Evolutionary conservation across 768 basidiomycete species (phyloP), one percentile per base, ranked within the genome.

Genomic region (Lactarius akahatsu): DNA sequence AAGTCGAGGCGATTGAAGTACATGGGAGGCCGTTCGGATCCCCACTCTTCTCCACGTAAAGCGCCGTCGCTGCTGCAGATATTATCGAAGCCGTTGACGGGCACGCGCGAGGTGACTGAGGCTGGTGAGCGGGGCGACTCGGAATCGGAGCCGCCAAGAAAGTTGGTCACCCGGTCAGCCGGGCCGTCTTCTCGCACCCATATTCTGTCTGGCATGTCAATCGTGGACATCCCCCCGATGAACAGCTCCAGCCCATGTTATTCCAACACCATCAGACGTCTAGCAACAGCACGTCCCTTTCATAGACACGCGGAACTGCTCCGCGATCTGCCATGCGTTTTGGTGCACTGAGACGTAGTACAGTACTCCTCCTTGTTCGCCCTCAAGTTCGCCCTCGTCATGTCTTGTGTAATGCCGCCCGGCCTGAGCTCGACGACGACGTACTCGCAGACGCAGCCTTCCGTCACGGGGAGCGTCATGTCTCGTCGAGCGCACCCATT

Each of bases 261-360:
- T 74, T 96, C 94, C 72, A 96, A 96, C 3, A 95, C 92, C 71
- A 86, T 87, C 74, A 96, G 83, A 96, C 81, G 71, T 94, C 92
- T 67, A 86, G 80, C 10, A 94, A 91, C 69, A 94, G 85, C 59
- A 94, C 81, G 72, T 95, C 94, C 70, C 88, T 82, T 85, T 85
- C 84, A 91, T 87, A 78, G 96, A 92, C 3, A 94, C 86, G 61
- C 87, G 82, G 71, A 92, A 91, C 77, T 96, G 94, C 62, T 88
- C 89, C 73, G 87, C 86, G 66, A 95, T 87, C 59, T 94, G 86
- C 34, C 34, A 10, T 34, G 34, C 30, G 6, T 32, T 32, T 7
- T 32, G 30, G 75, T 95, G 94, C 59, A 87, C 84, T 36, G 94
- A 91, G 56, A 94, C 83, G 10, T 80, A 80, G 70, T 91, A 91